Base-by-base conservation (phyloP, 2,329 filamentous ascomycete species). In the Calonectria pseudoreteaudii region DNA sequence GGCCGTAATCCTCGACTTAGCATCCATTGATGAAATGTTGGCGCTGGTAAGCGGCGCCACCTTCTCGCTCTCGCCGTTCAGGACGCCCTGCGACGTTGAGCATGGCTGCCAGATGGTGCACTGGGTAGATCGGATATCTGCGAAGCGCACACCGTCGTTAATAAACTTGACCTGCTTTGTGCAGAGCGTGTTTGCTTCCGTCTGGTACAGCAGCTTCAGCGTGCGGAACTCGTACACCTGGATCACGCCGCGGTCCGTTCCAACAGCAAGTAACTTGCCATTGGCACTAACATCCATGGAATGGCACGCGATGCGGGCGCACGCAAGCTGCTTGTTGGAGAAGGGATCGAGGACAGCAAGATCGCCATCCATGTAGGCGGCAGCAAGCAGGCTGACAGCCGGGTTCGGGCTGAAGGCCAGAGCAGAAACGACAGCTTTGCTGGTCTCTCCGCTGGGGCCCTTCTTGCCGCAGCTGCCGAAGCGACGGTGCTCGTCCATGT, bases 21-120 rank as follows among this genome's bases (percentile, higher is more conserved):
- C 68, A 14, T 82, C 79, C 9, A 78, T 52, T 8, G 75, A 73
- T 47, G 77, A 67, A 10, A 74, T 78, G 58, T 84, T 80, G 0
- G 79, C 70, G 5, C 79, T 26, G 13, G 80, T 70, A 4, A 67
- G 75, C 10, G 76, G 78, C 36, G 78, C 77, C 11, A 53, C 50
- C 20, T 74, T 78, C 65, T 79, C 82, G 70, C 75, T 79, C 38
- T 80, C 80, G 47, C 83, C 82, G 23, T 72, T 75, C 13, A 80
- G 38, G 11, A 76, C 65, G 36, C 81, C 80, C 34, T 79, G 70
- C 49, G 83, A 68, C 14, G 83, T 75, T 16, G 75, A 76, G 30
- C 74, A 72, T 1, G 84, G 83, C 68, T 85, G 81, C 85, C 84
- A 86, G 56, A 86, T 80, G 52, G 80, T 83, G 75, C 83, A 85